Conservation (phyloP, 2,329 filamentous ascomycete species). For the Leptographium radiaticola region DNA sequence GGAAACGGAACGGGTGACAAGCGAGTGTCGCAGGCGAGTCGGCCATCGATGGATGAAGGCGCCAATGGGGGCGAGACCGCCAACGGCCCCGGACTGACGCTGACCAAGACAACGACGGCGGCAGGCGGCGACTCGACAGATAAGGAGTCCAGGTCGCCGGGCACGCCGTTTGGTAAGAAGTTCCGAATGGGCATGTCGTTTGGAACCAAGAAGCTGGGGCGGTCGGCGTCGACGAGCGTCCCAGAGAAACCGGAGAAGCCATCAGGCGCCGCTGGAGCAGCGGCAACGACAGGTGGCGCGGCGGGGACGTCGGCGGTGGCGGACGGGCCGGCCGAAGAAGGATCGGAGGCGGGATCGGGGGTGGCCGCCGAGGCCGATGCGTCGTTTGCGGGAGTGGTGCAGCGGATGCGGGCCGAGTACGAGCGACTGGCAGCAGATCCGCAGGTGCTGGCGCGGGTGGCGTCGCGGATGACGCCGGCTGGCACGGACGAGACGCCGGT, state of each 20-base stretch:
- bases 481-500: slow-evolving; percentile 63
- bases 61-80: slow-evolving; percentile 23
- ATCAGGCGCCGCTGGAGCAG: slow-evolving; percentile 28
- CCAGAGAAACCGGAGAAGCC: slow-evolving; percentile 58
- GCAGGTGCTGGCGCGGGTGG: slow-evolving; percentile 37
- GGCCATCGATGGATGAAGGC: slow-evolving; percentile 47
- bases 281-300: background rate
- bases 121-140: slow-evolving; percentile 9
- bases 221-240: slow-evolving; percentile 50
- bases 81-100: slow-evolving; percentile 26
- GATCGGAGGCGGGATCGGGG: slow-evolving; percentile 11
- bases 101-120: slow-evolving; percentile 18
- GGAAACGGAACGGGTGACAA: slow-evolving; percentile 27
- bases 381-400: slow-evolving; percentile 58
- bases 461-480: slow-evolving; percentile 55
- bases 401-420: slow-evolving; percentile 61
- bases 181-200: slow-evolving; percentile 68
- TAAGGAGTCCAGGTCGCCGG: slow-evolving; percentile 36
- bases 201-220: slow-evolving; percentile 70
- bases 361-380: slow-evolving; percentile 61
- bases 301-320: background rate
- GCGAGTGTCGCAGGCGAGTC: slow-evolving; percentile 39
- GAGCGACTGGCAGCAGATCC: slow-evolving; percentile 45
- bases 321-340: background rate
- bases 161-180: slow-evolving; percentile 66